Evolutionary conservation across 2,329 filamentous ascomycete species (phyloP), one percentile per base, ranked within the genome.

Genomic region (Myriosclerotinia scirpicola): DNA sequence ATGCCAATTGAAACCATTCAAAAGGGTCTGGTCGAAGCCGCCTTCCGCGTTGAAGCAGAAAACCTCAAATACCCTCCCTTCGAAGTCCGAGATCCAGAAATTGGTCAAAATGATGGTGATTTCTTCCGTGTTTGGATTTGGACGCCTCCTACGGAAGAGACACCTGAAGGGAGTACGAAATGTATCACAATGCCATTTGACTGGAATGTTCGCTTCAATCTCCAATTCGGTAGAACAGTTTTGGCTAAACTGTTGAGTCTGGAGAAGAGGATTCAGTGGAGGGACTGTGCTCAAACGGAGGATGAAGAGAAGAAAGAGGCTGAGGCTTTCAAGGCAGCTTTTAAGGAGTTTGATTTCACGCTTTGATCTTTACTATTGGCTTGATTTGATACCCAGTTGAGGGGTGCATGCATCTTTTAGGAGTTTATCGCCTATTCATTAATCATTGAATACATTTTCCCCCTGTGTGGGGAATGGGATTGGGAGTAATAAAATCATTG

Each of bases 171-270:
- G 14, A 75, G 75, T 75, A 87, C 90, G 69, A 88, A 88, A 71
- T 88, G 87, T 66, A 81, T 97, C 67, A 83, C 93, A 64, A 85
- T 98, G 80, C 87, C 87, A 8, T 83, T 97, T 11, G 85, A 88
- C 67, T 81, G 87, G 36, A 87, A 86, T 22, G 85, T 90, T 70
- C 86, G 90, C 17, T 98, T 99, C 76, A 93, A 97, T 75, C 79
- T 97, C 55, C 94, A 98, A 76, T 98, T 96, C 74, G 93, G 91
- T 5, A 85, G 96, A 52, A 87, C 88, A 54, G 95, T 97, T 5
- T 81, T 98, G 77, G 94, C 92, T 1, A 97, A 97, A 79, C 81
- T 99, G 62, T 81, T 99, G 61, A 86, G 87, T 3, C 79, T 98
- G 55, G 92, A 97, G 77, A 81, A 86, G 54, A 83, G 95, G n/a